A percentile compares a stretch with the other conserved stretches of the same genome.
Evolutionary conservation across 2,329 filamentous ascomycete genomes (phyloP).

Genomic region (Colletotrichum tanaceti): DNA sequence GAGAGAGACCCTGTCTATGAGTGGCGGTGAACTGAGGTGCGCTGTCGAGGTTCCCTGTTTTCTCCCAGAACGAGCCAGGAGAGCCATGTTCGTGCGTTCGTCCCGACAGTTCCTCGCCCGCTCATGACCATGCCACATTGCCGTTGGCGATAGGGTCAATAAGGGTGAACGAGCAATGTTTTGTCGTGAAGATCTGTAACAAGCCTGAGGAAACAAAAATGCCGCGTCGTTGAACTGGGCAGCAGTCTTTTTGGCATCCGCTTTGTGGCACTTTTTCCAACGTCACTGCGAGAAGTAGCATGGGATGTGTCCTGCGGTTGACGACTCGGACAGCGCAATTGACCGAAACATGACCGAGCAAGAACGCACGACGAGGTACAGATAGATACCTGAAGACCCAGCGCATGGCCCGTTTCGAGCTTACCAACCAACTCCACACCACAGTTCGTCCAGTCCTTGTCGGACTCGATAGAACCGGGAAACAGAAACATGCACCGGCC

Average conservation of each 20-base stretch:
- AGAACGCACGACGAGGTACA: not conserved
- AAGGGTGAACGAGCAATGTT: not conserved
- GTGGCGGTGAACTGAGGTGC: not conserved
- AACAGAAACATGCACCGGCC: not conserved
- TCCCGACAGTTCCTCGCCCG: not conserved
- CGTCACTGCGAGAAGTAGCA: not conserved
- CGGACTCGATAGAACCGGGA: no score
- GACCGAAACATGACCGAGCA: not conserved
- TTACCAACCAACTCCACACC: not conserved
- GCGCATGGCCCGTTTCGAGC: not conserved
- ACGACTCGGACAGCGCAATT: not conserved
- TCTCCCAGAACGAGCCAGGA: not conserved
- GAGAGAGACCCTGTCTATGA: not conserved
- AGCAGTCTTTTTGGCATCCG: not conserved
- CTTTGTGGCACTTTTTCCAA: not conserved
- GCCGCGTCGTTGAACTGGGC: not conserved
- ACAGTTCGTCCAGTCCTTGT: not conserved
- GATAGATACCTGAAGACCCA: no score
- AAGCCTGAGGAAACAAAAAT: not conserved
- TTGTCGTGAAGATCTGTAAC: not conserved
- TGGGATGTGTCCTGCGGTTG: not conserved
- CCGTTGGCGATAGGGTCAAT: not conserved
- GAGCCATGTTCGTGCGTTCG: not conserved
- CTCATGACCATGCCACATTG: not conserved
- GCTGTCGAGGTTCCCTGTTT: no score